Evolutionary conservation across 2,329 filamentous ascomycete genomes (phyloP).

Genomic region (Alternaria sp.): DNA sequence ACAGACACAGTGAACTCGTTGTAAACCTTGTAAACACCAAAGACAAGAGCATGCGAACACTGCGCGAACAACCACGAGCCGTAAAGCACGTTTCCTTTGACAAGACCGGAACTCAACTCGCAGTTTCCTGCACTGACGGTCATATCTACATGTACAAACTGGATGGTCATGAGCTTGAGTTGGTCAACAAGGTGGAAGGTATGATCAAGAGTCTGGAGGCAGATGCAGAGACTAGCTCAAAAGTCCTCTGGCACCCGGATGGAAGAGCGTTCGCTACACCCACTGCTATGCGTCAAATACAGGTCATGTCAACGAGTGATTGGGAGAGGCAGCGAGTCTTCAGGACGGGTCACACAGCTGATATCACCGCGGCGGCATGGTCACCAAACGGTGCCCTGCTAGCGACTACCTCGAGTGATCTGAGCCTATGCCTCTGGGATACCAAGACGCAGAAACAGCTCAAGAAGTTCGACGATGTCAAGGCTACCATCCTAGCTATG

Average conservation of each 20-base stretch:
- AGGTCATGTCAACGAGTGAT: slow-evolving; percentile 85
- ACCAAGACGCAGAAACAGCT: slow-evolving; percentile 84
- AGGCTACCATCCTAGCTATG: slow-evolving; percentile 80
- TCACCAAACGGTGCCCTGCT: slow-evolving; percentile 93
- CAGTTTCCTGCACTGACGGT: slow-evolving; percentile 88
- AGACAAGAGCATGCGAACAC: slow-evolving; percentile 78
- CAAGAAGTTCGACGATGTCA: slow-evolving; percentile 74
- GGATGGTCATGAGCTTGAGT: slow-evolving; percentile 76
- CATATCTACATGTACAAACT: slow-evolving; percentile 90
- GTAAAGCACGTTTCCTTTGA: slow-evolving; percentile 94
- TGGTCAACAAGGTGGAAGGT: slow-evolving; percentile 85
- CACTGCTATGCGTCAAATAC: slow-evolving; percentile 78
- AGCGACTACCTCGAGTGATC: slow-evolving; percentile 66
- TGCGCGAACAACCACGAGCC: slow-evolving; percentile 85
- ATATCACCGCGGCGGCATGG: slow-evolving; percentile 89
- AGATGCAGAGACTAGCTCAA: slow-evolving; percentile 77
- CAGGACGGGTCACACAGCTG: slow-evolving; percentile 77
- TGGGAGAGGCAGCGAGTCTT: slow-evolving; percentile 89
- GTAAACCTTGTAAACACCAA: slow-evolving; percentile 87
- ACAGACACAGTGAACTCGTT: slow-evolving; percentile 71
- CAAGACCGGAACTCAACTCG: slow-evolving; percentile 74
- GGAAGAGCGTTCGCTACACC: slow-evolving; percentile 88
- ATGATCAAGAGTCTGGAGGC: slow-evolving; percentile 81
- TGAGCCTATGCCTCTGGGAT: slow-evolving; percentile 84
- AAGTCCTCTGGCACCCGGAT: slow-evolving; percentile 90